Percentiles rank a stretch among this genome's conserved stretches.
These are phyloP conservation scores for Parascedosporium putredinis DNA, from an alignment of 2,329 filamentous ascomycete species.

Conservation along the genomic window DNA sequence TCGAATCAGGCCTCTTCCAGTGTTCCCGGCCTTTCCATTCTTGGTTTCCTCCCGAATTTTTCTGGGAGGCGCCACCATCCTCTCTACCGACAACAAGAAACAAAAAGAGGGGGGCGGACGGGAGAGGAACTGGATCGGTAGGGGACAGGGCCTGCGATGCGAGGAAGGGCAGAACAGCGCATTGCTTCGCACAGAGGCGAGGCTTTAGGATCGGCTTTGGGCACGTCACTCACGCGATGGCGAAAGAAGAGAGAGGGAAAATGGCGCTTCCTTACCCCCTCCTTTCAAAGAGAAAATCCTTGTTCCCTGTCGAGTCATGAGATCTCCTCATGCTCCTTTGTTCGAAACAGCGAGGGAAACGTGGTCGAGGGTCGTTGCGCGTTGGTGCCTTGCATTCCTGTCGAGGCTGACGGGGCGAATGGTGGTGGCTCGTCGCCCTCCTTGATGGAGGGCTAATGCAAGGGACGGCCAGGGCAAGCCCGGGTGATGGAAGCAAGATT, in stretches of 20 bases:
- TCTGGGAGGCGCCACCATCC: no score
- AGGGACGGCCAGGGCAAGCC: neutral
- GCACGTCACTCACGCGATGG: no score
- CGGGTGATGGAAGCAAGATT: neutral
- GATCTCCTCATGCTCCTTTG: neutral
- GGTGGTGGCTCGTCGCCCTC: neutral
- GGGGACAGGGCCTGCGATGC: neutral
- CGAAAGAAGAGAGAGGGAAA: no score
- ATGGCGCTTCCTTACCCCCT: no score
- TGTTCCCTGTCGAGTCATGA: conserved; percentile 2
- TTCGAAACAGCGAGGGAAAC: neutral
- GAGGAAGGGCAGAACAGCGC: no score
- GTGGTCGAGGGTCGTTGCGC: neutral
- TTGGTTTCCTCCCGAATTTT: no score
- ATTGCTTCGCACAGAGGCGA: no score
- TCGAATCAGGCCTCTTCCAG: no score
- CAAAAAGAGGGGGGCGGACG: neutral
- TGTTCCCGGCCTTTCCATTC: no score
- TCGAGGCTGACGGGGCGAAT: neutral
- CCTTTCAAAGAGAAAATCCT: no score
- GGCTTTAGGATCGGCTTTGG: no score
- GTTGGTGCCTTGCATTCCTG: conserved; percentile 6
- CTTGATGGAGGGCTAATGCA: conserved; percentile 4
- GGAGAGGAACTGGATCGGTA: neutral
- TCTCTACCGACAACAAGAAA: neutral